These are phyloP conservation scores for Candida sp. DNA, from an alignment of 1,139 yeast species.

Conservation along the genomic window DNA sequence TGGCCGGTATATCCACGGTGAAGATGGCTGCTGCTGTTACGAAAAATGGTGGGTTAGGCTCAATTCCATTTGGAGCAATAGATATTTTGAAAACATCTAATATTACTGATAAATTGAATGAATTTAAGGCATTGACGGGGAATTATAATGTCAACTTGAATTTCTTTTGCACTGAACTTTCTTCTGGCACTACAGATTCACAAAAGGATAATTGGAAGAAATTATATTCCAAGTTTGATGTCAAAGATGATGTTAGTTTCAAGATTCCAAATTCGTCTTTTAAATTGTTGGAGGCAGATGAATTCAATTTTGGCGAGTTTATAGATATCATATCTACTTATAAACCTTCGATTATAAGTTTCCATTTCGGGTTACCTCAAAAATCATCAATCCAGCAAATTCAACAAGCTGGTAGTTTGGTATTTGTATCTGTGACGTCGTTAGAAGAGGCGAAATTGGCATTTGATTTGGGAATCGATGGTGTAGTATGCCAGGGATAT, in stretches of 20 bases:
- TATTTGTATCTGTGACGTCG: constrained; percentile 48
- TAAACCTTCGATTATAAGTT: constrained; percentile 38
- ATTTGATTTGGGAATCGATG: constrained; percentile 28
- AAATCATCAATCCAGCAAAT: constrained; percentile 34
- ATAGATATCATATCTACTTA: constrained; percentile 9
- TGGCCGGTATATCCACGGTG: constrained; percentile 50
- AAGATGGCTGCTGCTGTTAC: constrained; percentile 36
- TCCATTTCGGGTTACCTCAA: constrained; percentile 48
- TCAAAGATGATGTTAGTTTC: constrained; percentile 10
- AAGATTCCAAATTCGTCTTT: constrained; percentile 30
- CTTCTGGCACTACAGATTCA: constrained; percentile 12
- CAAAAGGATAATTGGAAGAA: constrained; percentile 22
- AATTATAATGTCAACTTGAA: constrained; percentile 34
- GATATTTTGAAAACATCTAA: constrained; percentile 17
- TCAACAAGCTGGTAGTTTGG: constrained; percentile 44
- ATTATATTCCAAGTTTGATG: constrained; percentile 11
- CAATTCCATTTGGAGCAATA: constrained; percentile 39
- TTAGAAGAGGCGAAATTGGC: constrained; percentile 30
- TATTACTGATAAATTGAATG: constrained; percentile 10
- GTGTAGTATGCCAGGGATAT: constrained; percentile 45
- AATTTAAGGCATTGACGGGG: constrained; percentile 10
- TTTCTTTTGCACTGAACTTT: constrained; percentile 41
- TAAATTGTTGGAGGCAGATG: constrained; percentile 21
- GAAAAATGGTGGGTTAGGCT: constrained; percentile 42
- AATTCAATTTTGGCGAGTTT: constrained; percentile 9